These are phyloP conservation scores for Amanita rubescens DNA, from an alignment of 768 basidiomycete genomes.

Conservation along the genomic window DNA sequence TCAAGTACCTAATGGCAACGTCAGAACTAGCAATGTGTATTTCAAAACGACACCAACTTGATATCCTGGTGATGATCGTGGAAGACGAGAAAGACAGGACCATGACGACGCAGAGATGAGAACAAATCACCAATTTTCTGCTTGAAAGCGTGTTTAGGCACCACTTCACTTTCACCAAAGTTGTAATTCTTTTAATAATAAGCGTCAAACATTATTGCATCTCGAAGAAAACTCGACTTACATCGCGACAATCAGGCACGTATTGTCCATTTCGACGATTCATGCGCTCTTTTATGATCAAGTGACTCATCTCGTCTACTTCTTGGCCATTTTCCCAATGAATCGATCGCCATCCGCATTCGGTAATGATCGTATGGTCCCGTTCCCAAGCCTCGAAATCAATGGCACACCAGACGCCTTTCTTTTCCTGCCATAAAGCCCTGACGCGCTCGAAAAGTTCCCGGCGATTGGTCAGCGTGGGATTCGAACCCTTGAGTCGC, in stretches of 20 bases:
- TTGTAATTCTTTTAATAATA: slow-evolving; percentile 48
- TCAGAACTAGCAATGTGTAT: slow-evolving; percentile 9
- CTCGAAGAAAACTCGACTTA: slow-evolving; percentile 19
- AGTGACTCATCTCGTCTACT: slow-evolving; percentile 46
- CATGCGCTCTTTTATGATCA: slow-evolving; percentile 56
- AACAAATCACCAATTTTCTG: slow-evolving; percentile 42
- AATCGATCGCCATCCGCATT: slow-evolving; percentile 71
- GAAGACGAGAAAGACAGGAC: slow-evolving; percentile 73
- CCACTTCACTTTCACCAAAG: slow-evolving; percentile 54
- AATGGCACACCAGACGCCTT: slow-evolving; percentile 67
- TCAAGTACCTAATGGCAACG: slow-evolving; percentile 43
- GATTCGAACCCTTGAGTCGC: slow-evolving; percentile 58
- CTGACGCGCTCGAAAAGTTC: slow-evolving; percentile 64
- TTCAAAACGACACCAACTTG: slow-evolving; percentile 38
- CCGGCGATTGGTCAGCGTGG: slow-evolving; percentile 47
- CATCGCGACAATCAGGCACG: slow-evolving; percentile 56
- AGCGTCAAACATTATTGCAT: neutral
- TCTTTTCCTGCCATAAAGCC: slow-evolving; percentile 51
- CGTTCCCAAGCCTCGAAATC: slow-evolving; percentile 84
- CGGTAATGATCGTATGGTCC: slow-evolving; percentile 67
- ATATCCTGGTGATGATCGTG: slow-evolving; percentile 76
- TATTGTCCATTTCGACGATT: slow-evolving; percentile 53
- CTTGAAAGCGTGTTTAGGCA: slow-evolving; percentile 47
- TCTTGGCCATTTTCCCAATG: slow-evolving; percentile 47
- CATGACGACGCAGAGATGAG: slow-evolving; percentile 27